Percentiles rank a stretch among this genome's conserved stretches.
Conservation (phyloP, 306 rosid species). For the Inga leiocalycina region DNA sequence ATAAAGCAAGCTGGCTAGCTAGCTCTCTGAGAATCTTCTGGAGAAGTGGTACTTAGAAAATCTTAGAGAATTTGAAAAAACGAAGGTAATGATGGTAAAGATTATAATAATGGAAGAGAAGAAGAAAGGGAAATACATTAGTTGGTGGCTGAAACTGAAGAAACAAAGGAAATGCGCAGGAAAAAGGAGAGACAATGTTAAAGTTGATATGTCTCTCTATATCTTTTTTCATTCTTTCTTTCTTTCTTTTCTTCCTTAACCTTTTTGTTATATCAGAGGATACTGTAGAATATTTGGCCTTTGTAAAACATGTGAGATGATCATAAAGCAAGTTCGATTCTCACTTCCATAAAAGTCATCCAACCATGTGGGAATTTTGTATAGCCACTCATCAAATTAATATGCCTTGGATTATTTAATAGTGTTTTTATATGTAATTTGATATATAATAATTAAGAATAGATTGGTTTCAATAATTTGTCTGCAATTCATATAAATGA, state of each 20-base stretch:
- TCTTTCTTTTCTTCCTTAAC: background rate
- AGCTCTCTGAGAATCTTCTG: background rate
- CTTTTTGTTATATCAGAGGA: background rate
- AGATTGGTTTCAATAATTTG: background rate
- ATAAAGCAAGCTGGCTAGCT: background rate
- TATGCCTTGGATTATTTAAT: background rate
- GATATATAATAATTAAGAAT: background rate
- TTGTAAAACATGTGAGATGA: background rate
- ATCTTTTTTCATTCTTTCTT: background rate
- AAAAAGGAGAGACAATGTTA: background rate
- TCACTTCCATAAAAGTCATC: background rate
- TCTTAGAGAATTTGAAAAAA: background rate
- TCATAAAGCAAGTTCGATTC: background rate
- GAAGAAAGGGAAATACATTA: background rate
- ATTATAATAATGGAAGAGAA: background rate
- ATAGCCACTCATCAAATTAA: background rate
- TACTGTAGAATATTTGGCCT: conserved; percentile 32
- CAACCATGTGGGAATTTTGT: background rate
- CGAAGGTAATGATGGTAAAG: background rate
- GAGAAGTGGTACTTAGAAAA: background rate
- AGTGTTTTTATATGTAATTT: background rate
- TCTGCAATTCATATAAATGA: background rate
- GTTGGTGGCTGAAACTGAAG: background rate
- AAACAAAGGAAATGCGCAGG: background rate
- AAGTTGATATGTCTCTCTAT: background rate